A percentile compares a stretch with the other conserved stretches of the same genome.
phyloP scores from a whole-genome alignment of 495 filamentous ascomycete species.

The Letharia lupina region DNA sequence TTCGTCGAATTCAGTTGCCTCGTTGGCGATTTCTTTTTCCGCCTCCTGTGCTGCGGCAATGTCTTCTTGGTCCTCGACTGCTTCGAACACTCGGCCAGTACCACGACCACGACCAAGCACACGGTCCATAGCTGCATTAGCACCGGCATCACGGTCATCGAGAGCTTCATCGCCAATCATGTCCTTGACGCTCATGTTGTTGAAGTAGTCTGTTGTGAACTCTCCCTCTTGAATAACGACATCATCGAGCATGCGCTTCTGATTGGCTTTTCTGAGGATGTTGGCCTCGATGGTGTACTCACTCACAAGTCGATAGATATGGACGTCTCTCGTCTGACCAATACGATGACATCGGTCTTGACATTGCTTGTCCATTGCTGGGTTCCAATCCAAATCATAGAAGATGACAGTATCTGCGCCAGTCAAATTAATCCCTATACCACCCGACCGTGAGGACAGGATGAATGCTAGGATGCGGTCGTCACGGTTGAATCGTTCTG shows the following conservation, averaged over 20 bases:
- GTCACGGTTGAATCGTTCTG: constrained; percentile 95
- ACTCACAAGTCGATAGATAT: constrained; percentile 94
- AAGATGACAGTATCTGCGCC: constrained; percentile 98
- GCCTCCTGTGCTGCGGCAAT: constrained; percentile 77
- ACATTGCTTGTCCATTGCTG: constrained; percentile 99
- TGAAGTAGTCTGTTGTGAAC: constrained; percentile 97
- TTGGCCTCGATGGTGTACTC: constrained; percentile 99
- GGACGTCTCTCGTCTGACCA: constrained; percentile 94
- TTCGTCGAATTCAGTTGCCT: constrained; percentile 89
- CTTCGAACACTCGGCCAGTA: constrained; percentile 59
- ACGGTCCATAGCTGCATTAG: constrained; percentile 76
- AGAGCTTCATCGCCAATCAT: constrained; percentile 54
- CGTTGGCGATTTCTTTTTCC: constrained; percentile 76
- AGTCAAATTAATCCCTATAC: constrained; percentile 91
- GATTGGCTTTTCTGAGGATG: constrained; percentile 89
- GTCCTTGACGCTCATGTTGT: constrained; percentile 64
- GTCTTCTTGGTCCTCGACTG: constrained; percentile 90
- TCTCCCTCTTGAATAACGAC: constrained; percentile 98
- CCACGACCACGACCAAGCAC: constrained; percentile 58
- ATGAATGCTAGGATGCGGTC: constrained; percentile 89
- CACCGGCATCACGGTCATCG: constrained; percentile 49
- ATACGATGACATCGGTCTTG: constrained; percentile 97
- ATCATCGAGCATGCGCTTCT: constrained; percentile 96
- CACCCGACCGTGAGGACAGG: constrained; percentile 86
- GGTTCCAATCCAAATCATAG: constrained; percentile 99